phyloP scores from a whole-genome alignment of 805 yeast genomes.

The Sugiyamaella lignohabitans region DNA sequence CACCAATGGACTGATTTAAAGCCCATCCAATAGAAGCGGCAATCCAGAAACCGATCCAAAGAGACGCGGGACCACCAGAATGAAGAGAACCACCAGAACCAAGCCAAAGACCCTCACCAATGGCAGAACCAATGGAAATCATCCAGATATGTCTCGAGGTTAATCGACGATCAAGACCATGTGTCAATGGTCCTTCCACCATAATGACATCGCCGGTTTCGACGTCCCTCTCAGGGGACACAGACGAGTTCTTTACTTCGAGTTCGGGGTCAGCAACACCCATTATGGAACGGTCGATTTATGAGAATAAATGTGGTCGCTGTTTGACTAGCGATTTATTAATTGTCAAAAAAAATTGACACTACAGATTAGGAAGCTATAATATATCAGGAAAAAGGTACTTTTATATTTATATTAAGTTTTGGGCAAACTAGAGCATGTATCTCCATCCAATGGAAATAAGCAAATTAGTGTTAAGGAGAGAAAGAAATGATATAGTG shows the following conservation, averaged over 20 bases:
- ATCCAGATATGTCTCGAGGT: conserved; percentile 58
- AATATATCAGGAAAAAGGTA: no score
- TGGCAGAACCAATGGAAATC: conserved; percentile 72
- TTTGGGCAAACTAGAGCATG: no score
- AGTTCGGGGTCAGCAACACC: background rate
- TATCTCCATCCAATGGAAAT: no score
- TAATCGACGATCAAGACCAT: conserved; percentile 8
- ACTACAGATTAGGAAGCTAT: no score
- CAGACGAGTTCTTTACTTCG: background rate
- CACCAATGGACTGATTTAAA: conserved; percentile 67
- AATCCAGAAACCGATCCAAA: conserved; percentile 56
- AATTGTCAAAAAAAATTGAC: no score
- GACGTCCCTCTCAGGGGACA: conserved; percentile 2
- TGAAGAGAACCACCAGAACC: conserved; percentile 58
- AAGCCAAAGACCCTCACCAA: conserved; percentile 73
- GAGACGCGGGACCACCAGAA: conserved; percentile 61
- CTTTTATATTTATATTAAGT: no score
- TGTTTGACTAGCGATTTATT: no score
- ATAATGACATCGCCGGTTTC: conserved; percentile 6
- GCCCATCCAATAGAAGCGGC: conserved; percentile 65
- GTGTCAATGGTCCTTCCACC: conserved; percentile 6
- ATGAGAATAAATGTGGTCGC: background rate
- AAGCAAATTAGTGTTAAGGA: no score
- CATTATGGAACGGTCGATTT: background rate
- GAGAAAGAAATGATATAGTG: no score